phyloP scores from a whole-genome alignment of 2,329 filamentous ascomycete genomes.

The Exutisphaerella laricina region DNA sequence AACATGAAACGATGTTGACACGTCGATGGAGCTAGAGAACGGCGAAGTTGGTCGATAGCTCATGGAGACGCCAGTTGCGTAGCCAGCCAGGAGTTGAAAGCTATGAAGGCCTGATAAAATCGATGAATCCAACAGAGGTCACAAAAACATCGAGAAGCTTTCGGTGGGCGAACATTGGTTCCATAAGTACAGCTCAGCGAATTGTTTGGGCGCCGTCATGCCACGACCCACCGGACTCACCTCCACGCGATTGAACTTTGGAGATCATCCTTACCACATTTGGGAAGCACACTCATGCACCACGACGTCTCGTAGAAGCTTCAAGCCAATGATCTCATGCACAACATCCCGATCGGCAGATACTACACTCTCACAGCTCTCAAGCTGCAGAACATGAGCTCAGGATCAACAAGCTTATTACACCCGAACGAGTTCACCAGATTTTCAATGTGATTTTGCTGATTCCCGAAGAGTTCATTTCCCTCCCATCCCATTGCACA shows the following conservation, averaged over 20 bases:
- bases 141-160: too few species aligned
- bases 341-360: neutral
- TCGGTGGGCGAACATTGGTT: too few species aligned
- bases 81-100: too few species aligned
- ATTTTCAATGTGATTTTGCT: neutral
- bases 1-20: too few species aligned
- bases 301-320: neutral
- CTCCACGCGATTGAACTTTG: neutral
- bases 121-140: too few species aligned
- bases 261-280: neutral
- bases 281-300: neutral
- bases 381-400: too few species aligned
- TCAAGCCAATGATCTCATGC: constrained; percentile 3
- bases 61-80: too few species aligned
- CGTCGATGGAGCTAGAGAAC: too few species aligned
- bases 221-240: neutral
- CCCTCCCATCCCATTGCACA: neutral
- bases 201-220: neutral
- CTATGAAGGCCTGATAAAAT: too few species aligned
- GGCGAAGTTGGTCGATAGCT: too few species aligned
- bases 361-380: neutral
- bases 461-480: neutral
- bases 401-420: neutral
- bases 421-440: too few species aligned
- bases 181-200: too few species aligned